Conservation (phyloP, 768 basidiomycete genomes). For the Coprinopsis cinerea region DNA sequence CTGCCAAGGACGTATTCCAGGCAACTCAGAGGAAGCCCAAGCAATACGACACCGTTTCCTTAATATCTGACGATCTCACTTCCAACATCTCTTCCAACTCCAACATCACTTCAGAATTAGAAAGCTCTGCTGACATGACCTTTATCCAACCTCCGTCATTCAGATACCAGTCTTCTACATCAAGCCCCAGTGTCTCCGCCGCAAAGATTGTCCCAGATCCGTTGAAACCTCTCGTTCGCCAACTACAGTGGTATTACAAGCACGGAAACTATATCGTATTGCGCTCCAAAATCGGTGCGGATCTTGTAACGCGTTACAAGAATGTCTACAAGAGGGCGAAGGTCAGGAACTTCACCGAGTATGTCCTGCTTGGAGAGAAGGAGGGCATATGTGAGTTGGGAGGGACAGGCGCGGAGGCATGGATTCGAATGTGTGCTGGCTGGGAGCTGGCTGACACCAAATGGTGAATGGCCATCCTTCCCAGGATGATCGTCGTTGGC, state of each 20-base stretch:
- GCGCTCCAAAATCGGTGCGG: not conserved
- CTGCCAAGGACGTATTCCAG: too few species aligned
- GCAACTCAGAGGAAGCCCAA: too few species aligned
- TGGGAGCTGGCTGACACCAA: conserved; percentile 4
- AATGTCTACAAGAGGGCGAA: conserved; percentile 10
- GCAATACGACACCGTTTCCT: too few species aligned
- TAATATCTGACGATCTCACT: too few species aligned
- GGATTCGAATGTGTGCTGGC: conserved; percentile 9
- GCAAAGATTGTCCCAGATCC: not conserved
- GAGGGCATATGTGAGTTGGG: conserved; percentile 9
- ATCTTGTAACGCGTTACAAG: conserved; percentile 7
- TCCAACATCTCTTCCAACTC: too few species aligned
- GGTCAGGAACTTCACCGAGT: conserved; percentile 9
- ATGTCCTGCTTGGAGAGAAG: conserved; percentile 4
- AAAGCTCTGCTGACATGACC: too few species aligned
- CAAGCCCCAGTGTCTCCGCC: not conserved
- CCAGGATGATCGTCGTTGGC: not conserved
- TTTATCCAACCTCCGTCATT: not conserved
- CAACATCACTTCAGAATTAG: too few species aligned
- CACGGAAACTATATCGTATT: conserved; percentile 3
- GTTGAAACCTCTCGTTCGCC: conserved; percentile 8
- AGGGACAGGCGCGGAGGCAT: conserved; percentile 2
- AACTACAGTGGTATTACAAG: conserved; percentile 5
- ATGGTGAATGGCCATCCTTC: not conserved
- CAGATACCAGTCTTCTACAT: not conserved